Conservation (phyloP, 108 stramenopile genomes). For the Cyclotella kingstonii region DNA sequence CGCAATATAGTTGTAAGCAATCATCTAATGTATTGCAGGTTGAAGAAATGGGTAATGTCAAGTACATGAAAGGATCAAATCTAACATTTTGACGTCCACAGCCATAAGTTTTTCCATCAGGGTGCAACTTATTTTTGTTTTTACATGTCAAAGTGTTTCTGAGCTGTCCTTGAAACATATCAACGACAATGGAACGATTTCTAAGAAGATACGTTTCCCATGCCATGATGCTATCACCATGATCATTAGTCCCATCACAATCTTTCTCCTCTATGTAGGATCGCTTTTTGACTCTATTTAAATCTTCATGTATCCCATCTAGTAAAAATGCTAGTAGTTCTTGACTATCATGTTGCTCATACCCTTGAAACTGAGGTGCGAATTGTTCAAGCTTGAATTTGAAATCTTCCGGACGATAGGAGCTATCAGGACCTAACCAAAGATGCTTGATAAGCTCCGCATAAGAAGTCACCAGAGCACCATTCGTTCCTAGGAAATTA, state of each 20-base stretch:
- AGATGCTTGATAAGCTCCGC: constrained; percentile 78
- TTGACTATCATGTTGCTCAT: constrained; percentile 93
- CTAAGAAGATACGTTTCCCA: constrained; percentile 86
- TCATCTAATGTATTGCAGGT: constrained; percentile 52
- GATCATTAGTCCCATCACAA: constrained; percentile 78
- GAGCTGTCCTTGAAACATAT: constrained; percentile 96
- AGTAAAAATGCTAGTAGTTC: constrained; percentile 86
- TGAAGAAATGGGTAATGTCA: constrained; percentile 80
- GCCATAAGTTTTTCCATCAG: constrained; percentile 14
- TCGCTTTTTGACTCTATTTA: constrained; percentile 86
- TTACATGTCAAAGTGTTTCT: constrained; percentile 78
- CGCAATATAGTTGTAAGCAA: constrained; percentile 72
- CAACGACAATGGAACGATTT: constrained; percentile 88
- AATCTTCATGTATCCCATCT: constrained; percentile 93
- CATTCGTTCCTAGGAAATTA: constrained; percentile 83
- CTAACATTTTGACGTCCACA: constrained; percentile 74
- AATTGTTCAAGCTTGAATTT: constrained; percentile 69
- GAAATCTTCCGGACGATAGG: constrained; percentile 53
- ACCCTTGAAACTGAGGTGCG: constrained; percentile 87
- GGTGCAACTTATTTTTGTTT: constrained; percentile 9
- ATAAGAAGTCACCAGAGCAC: constrained; percentile 80
- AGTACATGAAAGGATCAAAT: constrained; percentile 96
- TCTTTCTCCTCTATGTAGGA: constrained; percentile 87
- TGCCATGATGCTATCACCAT: constrained; percentile 75
- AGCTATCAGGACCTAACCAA: constrained; percentile 66